Conservation (phyloP, 2,329 filamentous ascomycete species). For the Hypomyces perniciosus region DNA sequence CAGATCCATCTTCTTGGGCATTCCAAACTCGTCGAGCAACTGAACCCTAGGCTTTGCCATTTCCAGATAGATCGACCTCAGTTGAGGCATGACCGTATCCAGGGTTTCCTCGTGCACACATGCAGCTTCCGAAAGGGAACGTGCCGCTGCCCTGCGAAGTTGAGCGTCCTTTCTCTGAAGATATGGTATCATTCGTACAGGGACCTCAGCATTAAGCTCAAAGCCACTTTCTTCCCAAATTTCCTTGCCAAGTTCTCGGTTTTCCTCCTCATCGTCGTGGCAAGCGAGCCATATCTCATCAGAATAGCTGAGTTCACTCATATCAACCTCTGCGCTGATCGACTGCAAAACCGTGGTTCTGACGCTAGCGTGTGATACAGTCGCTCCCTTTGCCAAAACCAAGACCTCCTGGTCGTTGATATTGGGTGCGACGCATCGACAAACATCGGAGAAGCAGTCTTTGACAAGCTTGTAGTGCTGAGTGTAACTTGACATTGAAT, state of each 20-base stretch:
- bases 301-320: conserved; percentile 79
- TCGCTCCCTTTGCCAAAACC: conserved; percentile 70
- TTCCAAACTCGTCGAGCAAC: conserved; percentile 86
- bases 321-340: conserved; percentile 84
- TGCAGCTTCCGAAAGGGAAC: conserved; percentile 71
- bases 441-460: conserved; percentile 83
- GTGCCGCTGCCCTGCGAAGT: conserved; percentile 75
- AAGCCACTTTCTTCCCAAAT: conserved; percentile 96
- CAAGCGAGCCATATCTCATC: conserved; percentile 91
- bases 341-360: conserved; percentile 81
- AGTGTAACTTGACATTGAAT: conserved; percentile 79
- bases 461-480: conserved; percentile 95
- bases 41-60: conserved; percentile 77
- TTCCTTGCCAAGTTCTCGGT: conserved; percentile 71
- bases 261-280: conserved; percentile 87
- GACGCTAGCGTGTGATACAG: conserved; percentile 73
- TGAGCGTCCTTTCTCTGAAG: conserved; percentile 74
- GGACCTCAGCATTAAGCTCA: conserved; percentile 58
- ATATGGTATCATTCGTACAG: conserved; percentile 67
- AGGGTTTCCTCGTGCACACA: conserved; percentile 55
- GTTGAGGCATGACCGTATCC: conserved; percentile 52
- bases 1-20: conserved; percentile 83
- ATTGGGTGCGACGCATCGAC: conserved; percentile 76
- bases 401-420: conserved; percentile 67
- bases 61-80: conserved; percentile 68